Percentiles rank a stretch among this genome's conserved stretches.
These are phyloP conservation scores for Silybum marianum DNA, from an alignment of 129 eudicot species.

Conservation along the genomic window DNA sequence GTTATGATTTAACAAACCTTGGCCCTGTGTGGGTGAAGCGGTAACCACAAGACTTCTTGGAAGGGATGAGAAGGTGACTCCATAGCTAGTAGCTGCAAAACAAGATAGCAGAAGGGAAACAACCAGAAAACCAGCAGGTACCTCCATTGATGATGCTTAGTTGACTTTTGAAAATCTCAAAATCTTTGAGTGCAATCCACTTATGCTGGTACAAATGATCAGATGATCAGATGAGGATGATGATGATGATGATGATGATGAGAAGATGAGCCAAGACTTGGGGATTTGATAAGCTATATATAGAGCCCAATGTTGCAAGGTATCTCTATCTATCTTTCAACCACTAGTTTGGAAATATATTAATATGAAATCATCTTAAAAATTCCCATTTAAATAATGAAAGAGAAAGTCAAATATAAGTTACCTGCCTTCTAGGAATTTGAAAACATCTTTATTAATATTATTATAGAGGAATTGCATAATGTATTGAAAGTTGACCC, in stretches of 20 bases:
- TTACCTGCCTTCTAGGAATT: slow-evolving; percentile 25
- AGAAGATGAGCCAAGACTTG: slow-evolving; percentile 24
- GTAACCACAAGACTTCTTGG: slow-evolving; percentile 40
- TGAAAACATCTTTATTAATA: slow-evolving; percentile 4
- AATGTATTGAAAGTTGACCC: slow-evolving; percentile 22
- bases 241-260: slow-evolving; percentile 30
- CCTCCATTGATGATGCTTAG: slow-evolving; percentile 44
- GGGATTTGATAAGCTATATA: slow-evolving; percentile 27
- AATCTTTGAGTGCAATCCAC: slow-evolving; percentile 7
- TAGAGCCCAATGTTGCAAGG: slow-evolving; percentile 30
- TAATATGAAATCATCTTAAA: not conserved
- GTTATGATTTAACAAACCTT: slow-evolving; percentile 39
- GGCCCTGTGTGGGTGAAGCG: slow-evolving; percentile 34
- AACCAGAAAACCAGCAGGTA: slow-evolving; percentile 29
- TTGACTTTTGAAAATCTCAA: slow-evolving; percentile 18
- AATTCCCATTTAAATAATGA: slow-evolving; percentile 7
- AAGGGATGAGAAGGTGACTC: slow-evolving; percentile 53
- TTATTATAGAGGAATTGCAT: not conserved
- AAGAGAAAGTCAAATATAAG: slow-evolving; percentile 30
- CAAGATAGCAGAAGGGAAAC: slow-evolving; percentile 42
- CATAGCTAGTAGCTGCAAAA: slow-evolving; percentile 43
- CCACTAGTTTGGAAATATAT: not conserved
- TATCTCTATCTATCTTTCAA: slow-evolving; percentile 13
- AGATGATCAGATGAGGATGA: slow-evolving; percentile 25
- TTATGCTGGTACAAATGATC: slow-evolving; percentile 21